phyloP scores from a whole-genome alignment of 2,329 filamentous ascomycete genomes.

The Fusarium fracticaudum region DNA sequence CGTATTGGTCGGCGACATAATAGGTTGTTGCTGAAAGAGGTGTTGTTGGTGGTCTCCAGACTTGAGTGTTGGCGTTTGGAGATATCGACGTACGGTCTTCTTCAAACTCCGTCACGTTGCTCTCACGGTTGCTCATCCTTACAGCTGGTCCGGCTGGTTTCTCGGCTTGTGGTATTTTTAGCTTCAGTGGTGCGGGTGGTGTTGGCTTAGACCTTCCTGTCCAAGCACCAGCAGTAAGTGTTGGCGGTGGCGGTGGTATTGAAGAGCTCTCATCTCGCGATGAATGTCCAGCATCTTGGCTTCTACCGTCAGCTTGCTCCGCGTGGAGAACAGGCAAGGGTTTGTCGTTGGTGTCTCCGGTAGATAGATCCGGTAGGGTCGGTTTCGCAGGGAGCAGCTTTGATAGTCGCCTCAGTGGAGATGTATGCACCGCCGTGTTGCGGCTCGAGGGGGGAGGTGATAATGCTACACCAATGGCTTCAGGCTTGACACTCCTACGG shows the following conservation, averaged over 20 bases:
- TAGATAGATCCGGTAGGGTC: slow-evolving; percentile 47
- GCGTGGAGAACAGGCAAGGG: slow-evolving; percentile 23
- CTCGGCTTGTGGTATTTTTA: slow-evolving; percentile 43
- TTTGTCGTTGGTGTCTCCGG: slow-evolving; percentile 26
- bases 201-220: slow-evolving; percentile 24
- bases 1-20: slow-evolving; percentile 62
- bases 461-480: slow-evolving; percentile 58
- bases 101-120: slow-evolving; percentile 63
- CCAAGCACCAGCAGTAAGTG: slow-evolving; percentile 22
- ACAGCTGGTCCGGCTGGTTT: not conserved
- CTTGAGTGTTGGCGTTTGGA: slow-evolving; percentile 51
- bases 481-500: slow-evolving; percentile 47
- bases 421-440: slow-evolving; percentile 32
- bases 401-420: slow-evolving; percentile 49
- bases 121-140: slow-evolving; percentile 47
- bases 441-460: slow-evolving; percentile 45
- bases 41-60: slow-evolving; percentile 60
- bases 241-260: slow-evolving; percentile 10
- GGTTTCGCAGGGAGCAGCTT: slow-evolving; percentile 59
- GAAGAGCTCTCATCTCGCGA: slow-evolving; percentile 13
- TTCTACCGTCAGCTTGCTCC: slow-evolving; percentile 15
- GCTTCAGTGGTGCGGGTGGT: slow-evolving; percentile 40
- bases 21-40: slow-evolving; percentile 57
- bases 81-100: slow-evolving; percentile 54
- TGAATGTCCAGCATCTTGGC: slow-evolving; percentile 10